Conservation (phyloP, 2,329 filamentous ascomycete genomes). For the Septoria petroselini region DNA sequence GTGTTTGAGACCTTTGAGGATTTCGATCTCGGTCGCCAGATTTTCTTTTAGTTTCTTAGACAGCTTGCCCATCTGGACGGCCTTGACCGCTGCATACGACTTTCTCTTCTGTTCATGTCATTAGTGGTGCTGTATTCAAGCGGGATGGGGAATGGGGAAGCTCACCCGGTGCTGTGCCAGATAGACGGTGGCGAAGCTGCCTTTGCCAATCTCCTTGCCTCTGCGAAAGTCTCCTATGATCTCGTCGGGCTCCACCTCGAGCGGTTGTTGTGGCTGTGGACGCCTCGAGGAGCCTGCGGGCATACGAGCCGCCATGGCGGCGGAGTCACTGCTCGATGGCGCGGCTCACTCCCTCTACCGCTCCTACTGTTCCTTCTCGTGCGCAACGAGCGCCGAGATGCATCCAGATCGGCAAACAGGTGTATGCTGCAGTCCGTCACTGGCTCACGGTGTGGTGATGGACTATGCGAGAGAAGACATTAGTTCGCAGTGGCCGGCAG, state of each 20-base stretch:
- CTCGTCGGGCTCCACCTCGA: conserved; percentile 40
- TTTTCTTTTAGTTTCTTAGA: conserved; percentile 97
- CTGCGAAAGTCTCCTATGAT: conserved; percentile 74
- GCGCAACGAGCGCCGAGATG: conserved; percentile 14
- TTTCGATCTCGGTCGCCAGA: conserved; percentile 90
- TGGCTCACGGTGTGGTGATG: no score
- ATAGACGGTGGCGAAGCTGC: conserved; percentile 96
- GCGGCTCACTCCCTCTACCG: conserved; percentile 16
- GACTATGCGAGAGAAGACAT: no score
- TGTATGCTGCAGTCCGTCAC: neutral
- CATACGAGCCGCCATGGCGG: conserved; percentile 33
- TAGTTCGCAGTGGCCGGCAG: no score
- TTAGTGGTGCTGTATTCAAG: conserved; percentile 17
- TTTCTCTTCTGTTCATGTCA: conserved; percentile 58
- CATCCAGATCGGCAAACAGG: conserved; percentile 13
- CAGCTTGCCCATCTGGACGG: conserved; percentile 82
- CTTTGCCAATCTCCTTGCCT: conserved; percentile 88
- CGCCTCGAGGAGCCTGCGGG: conserved; percentile 36
- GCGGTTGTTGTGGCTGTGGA: conserved; percentile 31
- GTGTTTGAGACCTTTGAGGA: conserved; percentile 88
- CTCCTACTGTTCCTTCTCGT: conserved; percentile 17
- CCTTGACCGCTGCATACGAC: conserved; percentile 90
- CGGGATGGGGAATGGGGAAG: neutral
- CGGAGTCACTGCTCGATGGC: conserved; percentile 6
- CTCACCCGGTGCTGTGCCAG: conserved; percentile 39